Evolutionary conservation across 345 rosid genomes (phyloP).

Genomic region (Kandelia obovata): DNA sequence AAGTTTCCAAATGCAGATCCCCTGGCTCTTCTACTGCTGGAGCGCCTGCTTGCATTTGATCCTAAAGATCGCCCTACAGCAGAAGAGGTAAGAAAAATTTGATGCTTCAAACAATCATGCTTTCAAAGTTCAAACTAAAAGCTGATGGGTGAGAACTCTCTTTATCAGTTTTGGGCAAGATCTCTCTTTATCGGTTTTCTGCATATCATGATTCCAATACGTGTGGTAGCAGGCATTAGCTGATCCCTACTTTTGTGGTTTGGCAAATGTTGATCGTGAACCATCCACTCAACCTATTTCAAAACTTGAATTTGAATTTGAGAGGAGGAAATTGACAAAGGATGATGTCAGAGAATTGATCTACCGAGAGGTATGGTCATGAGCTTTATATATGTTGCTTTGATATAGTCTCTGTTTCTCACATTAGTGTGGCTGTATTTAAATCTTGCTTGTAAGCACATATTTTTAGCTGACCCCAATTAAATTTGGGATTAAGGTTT

Average conservation of each 20-base stretch:
- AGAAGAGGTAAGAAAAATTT: constrained; percentile 53
- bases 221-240: constrained; percentile 65
- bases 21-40: constrained; percentile 67
- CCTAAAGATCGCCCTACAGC: constrained; percentile 96
- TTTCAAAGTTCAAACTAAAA: background rate
- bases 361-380: constrained; percentile 73
- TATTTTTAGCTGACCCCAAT: no score
- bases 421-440: constrained; percentile 1
- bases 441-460: constrained; percentile 9
- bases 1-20: constrained; percentile 87
- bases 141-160: background rate
- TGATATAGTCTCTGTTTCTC: constrained; percentile 7
- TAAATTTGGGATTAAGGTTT: no score
- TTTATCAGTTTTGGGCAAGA: background rate
- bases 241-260: constrained; percentile 83
- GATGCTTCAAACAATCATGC: background rate
- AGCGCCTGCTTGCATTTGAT: constrained; percentile 89
- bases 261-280: constrained; percentile 86
- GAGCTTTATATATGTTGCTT: constrained; percentile 15
- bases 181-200: constrained; percentile 1
- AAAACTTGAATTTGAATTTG: constrained; percentile 96
- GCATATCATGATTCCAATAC: background rate
- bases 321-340: constrained; percentile 85
- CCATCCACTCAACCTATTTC: constrained; percentile 89
- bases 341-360: constrained; percentile 97